Base-by-base conservation (phyloP, 2,329 filamentous ascomycete genomes). In the Plenodomus biglobosus region DNA sequence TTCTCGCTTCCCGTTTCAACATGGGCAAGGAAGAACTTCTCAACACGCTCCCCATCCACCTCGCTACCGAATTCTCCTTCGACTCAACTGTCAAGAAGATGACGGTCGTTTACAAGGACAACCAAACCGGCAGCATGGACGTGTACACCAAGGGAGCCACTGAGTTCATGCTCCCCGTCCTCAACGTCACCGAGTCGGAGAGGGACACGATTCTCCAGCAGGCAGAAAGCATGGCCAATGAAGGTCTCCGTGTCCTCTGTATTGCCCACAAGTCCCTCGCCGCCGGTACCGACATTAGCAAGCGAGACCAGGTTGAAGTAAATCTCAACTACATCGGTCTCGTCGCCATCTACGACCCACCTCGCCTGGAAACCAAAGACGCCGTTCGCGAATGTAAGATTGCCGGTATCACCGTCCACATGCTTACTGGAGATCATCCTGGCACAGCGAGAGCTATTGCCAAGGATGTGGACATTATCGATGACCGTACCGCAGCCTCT, bases 271-370 rank as follows among this genome's bases (percentile, higher is more conserved):
- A 70, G 55, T 53, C 53, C 16, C 53, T 71, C 7, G 55, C 61
- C 7, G 36, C 59, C 13, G 63, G 56, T 19, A 48, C 62, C 8
- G 59, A 70, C 30, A 57, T 71, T n/a, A 55, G 54, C 32, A 61
- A 68, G 35, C 87, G 90, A 5, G 73, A 76, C 5, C 73, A 78
- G 3, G 80, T 92, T 13, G 90, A 95, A 66, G 75, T 76, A 30
- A 77, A 82, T 22, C 81, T 96, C 24, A 80, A 79, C 2, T 88
- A 95, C 52, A 81, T 89, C 13, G 92, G 91, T n/a, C 80, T 96
- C 8, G 85, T 88, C 40, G 90, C 90, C 46, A 86, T 95, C 54
- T 92, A 94, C 66, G 90, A 95, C 59, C 90, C 90, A 3, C 90
- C 90, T 46, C 88, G 90, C 1, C 82, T 84, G 2, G 90, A 95